Conservation (phyloP, 73 alveolate genomes). For the Durusdinium trenchii region DNA sequence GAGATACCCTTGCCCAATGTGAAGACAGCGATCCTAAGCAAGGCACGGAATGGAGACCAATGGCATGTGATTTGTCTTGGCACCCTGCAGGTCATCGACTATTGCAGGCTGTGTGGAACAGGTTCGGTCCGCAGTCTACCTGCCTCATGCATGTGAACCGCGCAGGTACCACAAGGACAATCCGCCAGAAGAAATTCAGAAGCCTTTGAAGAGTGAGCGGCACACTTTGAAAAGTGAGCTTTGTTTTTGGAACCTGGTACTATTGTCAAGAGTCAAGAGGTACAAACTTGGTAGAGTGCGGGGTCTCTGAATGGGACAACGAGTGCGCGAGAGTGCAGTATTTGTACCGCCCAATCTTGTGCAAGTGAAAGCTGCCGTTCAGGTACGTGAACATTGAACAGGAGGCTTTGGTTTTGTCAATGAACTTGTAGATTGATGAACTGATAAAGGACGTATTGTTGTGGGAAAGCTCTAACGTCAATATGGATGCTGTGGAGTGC, state of each 20-base stretch:
- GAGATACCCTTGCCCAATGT: slow-evolving; percentile 99
- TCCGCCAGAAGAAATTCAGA: slow-evolving; percentile 97
- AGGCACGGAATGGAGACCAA: slow-evolving; percentile 51
- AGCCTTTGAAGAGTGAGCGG: slow-evolving; percentile 97
- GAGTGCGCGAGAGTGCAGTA: slow-evolving; percentile 53
- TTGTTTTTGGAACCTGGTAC: background rate
- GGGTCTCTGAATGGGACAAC: slow-evolving; percentile 97
- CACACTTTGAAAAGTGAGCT: background rate
- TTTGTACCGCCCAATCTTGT: background rate
- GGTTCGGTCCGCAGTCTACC: background rate
- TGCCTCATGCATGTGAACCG: background rate
- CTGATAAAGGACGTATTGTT: background rate
- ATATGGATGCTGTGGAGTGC: background rate
- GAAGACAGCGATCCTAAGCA: slow-evolving; percentile 97
- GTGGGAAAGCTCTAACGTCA: no score
- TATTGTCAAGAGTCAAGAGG: background rate
- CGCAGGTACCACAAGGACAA: slow-evolving; percentile 97
- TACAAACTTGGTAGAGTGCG: slow-evolving; percentile 77
- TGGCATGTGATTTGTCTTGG: background rate
- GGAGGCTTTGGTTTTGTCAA: background rate
- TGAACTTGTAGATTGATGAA: background rate
- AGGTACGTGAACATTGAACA: slow-evolving; percentile 91
- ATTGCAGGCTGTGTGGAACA: slow-evolving; percentile 52
- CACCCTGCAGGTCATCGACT: slow-evolving; percentile 68
- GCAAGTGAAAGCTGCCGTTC: background rate